These are phyloP conservation scores for Talaromyces ruber DNA, from an alignment of 495 filamentous ascomycete genomes.

Conservation along the genomic window DNA sequence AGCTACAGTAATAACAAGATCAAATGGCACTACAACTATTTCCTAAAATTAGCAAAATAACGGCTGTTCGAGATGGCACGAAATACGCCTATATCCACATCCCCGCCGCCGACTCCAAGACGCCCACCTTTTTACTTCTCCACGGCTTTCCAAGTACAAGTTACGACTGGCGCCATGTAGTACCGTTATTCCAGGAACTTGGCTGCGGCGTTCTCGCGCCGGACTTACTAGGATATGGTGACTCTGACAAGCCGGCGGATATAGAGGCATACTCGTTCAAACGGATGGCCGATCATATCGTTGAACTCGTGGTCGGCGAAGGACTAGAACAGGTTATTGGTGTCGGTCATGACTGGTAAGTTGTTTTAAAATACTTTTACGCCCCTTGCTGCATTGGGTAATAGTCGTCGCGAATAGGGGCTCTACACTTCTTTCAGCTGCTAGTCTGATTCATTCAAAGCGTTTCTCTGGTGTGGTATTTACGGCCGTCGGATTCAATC, in stretches of 20 bases:
- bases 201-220: constrained; percentile 39
- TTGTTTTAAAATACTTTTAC: too few species aligned
- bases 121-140: constrained; percentile 30
- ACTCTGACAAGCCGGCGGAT: constrained; percentile 27
- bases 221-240: constrained; percentile 42
- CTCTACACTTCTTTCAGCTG: constrained; percentile 2
- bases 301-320: constrained; percentile 24
- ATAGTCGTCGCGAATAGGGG: background rate
- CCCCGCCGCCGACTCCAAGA: constrained; percentile 11
- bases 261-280: constrained; percentile 22
- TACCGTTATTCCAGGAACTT: constrained; percentile 17
- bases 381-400: background rate
- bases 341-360: constrained; percentile 3
- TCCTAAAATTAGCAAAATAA: constrained; percentile 4
- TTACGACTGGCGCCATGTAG: constrained; percentile 37
- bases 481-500: background rate
- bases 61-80: constrained; percentile 15
- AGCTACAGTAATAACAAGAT: background rate
- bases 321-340: constrained; percentile 4
- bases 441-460: background rate
- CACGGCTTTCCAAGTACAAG: constrained; percentile 35
- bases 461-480: background rate
- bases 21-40: background rate
- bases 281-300: constrained; percentile 24
- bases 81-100: constrained; percentile 25